These are phyloP conservation scores for Tricholomella constricta DNA, from an alignment of 768 basidiomycete genomes.

Conservation along the genomic window DNA sequence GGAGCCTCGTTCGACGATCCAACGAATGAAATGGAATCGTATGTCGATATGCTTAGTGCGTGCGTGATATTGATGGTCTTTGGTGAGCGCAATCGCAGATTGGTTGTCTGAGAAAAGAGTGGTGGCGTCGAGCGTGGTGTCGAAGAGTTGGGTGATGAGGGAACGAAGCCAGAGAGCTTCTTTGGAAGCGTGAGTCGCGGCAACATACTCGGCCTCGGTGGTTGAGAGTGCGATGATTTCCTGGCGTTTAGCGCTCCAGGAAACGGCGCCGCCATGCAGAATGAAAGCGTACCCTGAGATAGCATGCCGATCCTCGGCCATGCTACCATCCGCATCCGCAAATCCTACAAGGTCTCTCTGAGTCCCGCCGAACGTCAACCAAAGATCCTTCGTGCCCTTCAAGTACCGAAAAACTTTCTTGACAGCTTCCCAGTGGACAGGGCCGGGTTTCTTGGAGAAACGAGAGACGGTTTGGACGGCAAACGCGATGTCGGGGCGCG, in stretches of 20 bases:
- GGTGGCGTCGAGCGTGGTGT: not conserved
- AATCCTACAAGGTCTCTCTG: not conserved
- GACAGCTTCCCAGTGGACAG: not conserved
- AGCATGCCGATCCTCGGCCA: constrained; percentile 10
- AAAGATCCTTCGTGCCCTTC: not conserved
- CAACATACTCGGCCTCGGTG: constrained; percentile 31
- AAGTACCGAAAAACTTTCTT: not conserved
- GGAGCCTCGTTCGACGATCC: constrained; percentile 18
- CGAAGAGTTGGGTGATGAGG: constrained; percentile 22
- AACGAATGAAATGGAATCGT: constrained; percentile 21
- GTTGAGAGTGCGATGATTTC: constrained; percentile 15
- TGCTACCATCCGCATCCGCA: constrained; percentile 15
- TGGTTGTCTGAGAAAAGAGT: constrained; percentile 10
- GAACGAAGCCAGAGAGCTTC: constrained; percentile 34
- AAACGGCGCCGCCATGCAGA: constrained; percentile 23
- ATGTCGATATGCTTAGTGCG: constrained; percentile 18
- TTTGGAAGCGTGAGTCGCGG: constrained; percentile 25
- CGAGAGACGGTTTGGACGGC: not conserved
- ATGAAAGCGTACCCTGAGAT: constrained; percentile 29
- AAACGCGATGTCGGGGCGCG: constrained; percentile 24
- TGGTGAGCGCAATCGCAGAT: constrained; percentile 5
- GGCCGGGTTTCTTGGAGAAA: not conserved
- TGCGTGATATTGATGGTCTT: constrained; percentile 4
- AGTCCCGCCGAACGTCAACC: not conserved
- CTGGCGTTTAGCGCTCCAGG: constrained; percentile 23